These are phyloP conservation scores for Zymoseptoria brevis DNA, from an alignment of 2,329 filamentous ascomycete genomes.

Conservation along the genomic window DNA sequence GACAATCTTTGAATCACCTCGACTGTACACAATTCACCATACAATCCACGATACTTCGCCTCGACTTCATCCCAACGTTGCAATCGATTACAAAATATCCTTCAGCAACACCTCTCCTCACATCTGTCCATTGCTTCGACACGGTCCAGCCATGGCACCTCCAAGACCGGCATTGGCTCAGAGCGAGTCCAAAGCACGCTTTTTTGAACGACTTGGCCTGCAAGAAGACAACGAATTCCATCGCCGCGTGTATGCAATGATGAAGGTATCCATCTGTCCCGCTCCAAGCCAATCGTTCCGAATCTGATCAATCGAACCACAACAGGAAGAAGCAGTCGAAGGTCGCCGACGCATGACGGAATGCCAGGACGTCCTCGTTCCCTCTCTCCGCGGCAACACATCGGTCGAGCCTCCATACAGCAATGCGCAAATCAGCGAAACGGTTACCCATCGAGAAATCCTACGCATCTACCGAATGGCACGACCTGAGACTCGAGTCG, in stretches of 20 bases:
- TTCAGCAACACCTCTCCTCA: neutral
- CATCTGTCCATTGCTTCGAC: neutral
- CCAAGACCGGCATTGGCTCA: constrained; percentile 30
- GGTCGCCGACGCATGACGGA: constrained; percentile 37
- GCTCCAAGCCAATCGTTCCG: neutral
- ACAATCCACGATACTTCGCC: neutral
- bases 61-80: neutral
- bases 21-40: neutral
- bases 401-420: constrained; percentile 35
- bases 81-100: neutral
- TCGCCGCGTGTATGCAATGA: constrained; percentile 34
- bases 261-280: constrained; percentile 33
- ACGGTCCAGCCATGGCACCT: constrained; percentile 20
- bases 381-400: constrained; percentile 27
- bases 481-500: constrained; percentile 31
- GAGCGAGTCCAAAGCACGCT: constrained; percentile 39
- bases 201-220: constrained; percentile 37
- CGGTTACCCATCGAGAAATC: constrained; percentile 40
- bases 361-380: constrained; percentile 32
- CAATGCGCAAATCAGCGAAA: constrained; percentile 42
- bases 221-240: constrained; percentile 31
- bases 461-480: constrained; percentile 35
- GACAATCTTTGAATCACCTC: neutral
- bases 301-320: neutral
- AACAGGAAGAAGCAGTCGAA: constrained; percentile 36